Base-by-base conservation (phyloP, 768 basidiomycete species). In the Zangia roseola region DNA sequence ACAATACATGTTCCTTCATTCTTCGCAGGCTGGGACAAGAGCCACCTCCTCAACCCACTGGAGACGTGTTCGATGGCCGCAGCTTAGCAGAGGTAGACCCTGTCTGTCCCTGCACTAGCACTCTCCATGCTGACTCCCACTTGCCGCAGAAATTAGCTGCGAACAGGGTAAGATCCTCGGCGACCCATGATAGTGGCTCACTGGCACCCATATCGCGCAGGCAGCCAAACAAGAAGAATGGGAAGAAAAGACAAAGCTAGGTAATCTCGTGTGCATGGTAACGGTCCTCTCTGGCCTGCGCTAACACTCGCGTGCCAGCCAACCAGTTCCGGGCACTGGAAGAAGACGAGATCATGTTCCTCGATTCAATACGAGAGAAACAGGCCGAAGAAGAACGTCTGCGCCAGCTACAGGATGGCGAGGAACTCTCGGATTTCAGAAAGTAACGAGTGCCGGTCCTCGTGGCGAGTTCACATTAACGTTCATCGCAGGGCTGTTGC, bases 141-240 rank as follows among this genome's bases (percentile, higher is more conserved):
- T 23, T 31, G 12, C 46, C 47, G 12, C 45, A 93, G 90, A 91
- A 91, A 90, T 76, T 93, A 49, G 91, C 91, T 57, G 88, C 89
- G 37, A 93, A 93, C 66, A 88, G 80, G 77, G 89, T 89, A 65
- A 65, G 74, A 64, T 47, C 5, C 52, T 36, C 25, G 45, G 30
- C 35, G 6, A 19, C 47, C 38, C 47, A 30, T 42, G 41, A 17
- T 26, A 40, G 26, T 38, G 45, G 38, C 36, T 61, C 46, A 64
- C n/a, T n/a, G n/a, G n/a, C n/a, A n/a, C 26, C 45, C 36, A 47
- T 20, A 38, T 37, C 30, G 2, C 41, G 17, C 55, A 91, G 88
- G 82, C 84, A 60, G 89, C 88, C 55, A 91, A 92, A 67, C 89
- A 93, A 70, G 91, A 93, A 67, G 88, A 93, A 81, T 93, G 89